Percentiles rank a stretch among this genome's conserved stretches.
These are phyloP conservation scores for Botrytis fragariae DNA, from an alignment of 2,329 filamentous ascomycete genomes.

Conservation along the genomic window DNA sequence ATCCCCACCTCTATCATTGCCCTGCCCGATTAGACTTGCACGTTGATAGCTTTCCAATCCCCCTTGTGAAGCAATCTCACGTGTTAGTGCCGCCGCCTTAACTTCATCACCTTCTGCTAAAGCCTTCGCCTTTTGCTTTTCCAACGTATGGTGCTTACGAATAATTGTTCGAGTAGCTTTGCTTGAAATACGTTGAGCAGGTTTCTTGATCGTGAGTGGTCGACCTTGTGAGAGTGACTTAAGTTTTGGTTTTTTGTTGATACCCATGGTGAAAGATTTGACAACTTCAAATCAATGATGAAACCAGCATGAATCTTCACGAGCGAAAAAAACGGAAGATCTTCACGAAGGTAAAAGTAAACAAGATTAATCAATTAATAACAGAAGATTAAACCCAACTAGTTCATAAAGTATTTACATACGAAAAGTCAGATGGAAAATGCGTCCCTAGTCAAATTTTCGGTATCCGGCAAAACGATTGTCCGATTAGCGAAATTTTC, in stretches of 20 bases:
- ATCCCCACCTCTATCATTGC: slow-evolving; percentile 63
- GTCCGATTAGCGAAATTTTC: slow-evolving; percentile 14
- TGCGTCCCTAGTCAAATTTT: background rate
- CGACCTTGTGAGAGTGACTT: slow-evolving; percentile 53
- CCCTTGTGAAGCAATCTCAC: slow-evolving; percentile 56
- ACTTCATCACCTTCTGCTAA: slow-evolving; percentile 51
- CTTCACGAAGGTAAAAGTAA: background rate
- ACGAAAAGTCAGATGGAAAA: background rate
- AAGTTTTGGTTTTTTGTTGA: slow-evolving; percentile 44
- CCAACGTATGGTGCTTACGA: slow-evolving; percentile 62
- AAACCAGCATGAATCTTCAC: background rate
- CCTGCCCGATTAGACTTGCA: slow-evolving; percentile 67
- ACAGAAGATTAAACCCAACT: background rate
- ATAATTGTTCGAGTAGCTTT: slow-evolving; percentile 64
- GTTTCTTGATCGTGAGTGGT: slow-evolving; percentile 49
- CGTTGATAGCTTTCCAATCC: slow-evolving; percentile 63
- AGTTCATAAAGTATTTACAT: background rate
- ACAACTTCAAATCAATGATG: background rate
- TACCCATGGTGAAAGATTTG: slow-evolving; percentile 42
- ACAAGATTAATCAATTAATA: background rate
- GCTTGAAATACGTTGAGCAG: slow-evolving; percentile 58
- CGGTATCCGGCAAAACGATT: background rate
- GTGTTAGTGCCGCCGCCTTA: slow-evolving; percentile 47
- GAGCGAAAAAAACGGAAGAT: background rate
- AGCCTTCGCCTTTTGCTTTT: slow-evolving; percentile 60